Evolutionary conservation across 2,329 filamentous ascomycete genomes (phyloP).

Genomic region (Aaosphaeria arxii): DNA sequence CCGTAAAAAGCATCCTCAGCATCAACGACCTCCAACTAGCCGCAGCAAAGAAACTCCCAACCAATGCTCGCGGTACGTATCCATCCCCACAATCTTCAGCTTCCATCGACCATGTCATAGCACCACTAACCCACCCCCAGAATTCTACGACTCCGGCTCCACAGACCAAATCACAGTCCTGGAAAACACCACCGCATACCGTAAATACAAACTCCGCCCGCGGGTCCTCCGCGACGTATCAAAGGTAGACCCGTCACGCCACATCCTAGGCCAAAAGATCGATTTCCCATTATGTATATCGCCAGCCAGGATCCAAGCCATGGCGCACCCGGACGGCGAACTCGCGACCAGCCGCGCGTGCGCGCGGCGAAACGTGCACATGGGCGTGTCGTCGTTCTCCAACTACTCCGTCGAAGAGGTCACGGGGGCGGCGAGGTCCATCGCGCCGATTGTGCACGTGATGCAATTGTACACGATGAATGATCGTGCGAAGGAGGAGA

Average conservation of each 20-base stretch:
- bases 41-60: not conserved
- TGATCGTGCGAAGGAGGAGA: not conserved
- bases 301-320: constrained; percentile 63
- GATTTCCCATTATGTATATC: constrained; percentile 37
- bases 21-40: not conserved
- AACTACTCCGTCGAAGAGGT: constrained; percentile 62
- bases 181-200: constrained; percentile 32
- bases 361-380: constrained; percentile 58
- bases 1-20: not conserved
- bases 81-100: not conserved
- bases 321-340: constrained; percentile 65
- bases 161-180: constrained; percentile 7
- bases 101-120: not conserved
- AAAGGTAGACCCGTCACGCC: constrained; percentile 13
- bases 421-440: constrained; percentile 40
- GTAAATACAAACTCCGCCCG: constrained; percentile 29
- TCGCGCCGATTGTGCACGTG: not conserved
- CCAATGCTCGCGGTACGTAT: not conserved
- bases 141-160: not conserved
- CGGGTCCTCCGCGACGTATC: constrained; percentile 32
- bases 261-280: constrained; percentile 31
- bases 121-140: not conserved
- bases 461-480: not conserved
- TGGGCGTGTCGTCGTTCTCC: constrained; percentile 62
- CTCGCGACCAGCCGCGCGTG: constrained; percentile 59